phyloP scores from a whole-genome alignment of 176 grass and related monocot species.

The Carex scoparia region DNA sequence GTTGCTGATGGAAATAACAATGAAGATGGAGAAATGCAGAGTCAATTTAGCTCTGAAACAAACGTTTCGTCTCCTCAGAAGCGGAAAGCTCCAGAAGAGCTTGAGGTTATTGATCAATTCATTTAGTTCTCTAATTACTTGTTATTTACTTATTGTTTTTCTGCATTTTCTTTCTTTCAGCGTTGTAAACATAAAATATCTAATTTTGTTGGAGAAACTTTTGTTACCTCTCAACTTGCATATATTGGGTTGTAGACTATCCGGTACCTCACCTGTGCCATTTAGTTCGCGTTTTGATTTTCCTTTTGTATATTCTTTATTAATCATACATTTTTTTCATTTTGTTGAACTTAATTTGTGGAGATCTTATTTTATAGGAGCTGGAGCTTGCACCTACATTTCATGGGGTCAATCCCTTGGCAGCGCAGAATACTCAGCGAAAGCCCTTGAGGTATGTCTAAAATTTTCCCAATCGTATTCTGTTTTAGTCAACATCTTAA shows the following conservation, averaged over 20 bases:
- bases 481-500: neutral
- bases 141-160: neutral
- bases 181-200: neutral
- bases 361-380: slow-evolving; percentile 28
- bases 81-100: slow-evolving; percentile 52
- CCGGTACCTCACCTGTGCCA: neutral
- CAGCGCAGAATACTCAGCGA: slow-evolving; percentile 41
- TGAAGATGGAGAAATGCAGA: slow-evolving; percentile 31
- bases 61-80: slow-evolving; percentile 30
- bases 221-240: neutral
- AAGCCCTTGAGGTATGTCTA: slow-evolving; percentile 55
- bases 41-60: neutral
- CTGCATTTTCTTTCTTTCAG: slow-evolving; percentile 1
- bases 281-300: neutral
- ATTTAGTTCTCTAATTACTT: neutral
- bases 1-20: slow-evolving; percentile 26
- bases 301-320: slow-evolving; percentile 3
- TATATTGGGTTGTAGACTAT: neutral
- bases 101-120: slow-evolving; percentile 50
- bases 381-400: slow-evolving; percentile 50
- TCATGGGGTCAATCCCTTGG: slow-evolving; percentile 17
- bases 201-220: neutral
- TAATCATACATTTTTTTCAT: slow-evolving; percentile 17
- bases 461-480: neutral
- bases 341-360: slow-evolving; percentile 20